phyloP scores from a whole-genome alignment of 1,284 basidiomycete species.

The Hypsizygus ulmarius region DNA sequence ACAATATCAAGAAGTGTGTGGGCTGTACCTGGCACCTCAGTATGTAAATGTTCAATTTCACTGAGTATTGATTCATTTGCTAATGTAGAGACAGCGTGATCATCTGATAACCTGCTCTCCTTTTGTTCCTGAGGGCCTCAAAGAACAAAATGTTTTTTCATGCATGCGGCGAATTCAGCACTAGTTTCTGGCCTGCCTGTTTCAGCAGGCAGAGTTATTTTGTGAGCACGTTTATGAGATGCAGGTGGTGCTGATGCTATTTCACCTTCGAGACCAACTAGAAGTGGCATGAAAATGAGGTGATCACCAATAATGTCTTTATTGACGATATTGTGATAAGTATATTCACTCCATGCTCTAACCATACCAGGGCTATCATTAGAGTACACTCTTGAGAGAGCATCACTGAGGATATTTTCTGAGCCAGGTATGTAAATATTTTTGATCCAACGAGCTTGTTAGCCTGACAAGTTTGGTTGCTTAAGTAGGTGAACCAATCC shows the following conservation, averaged over 20 bases:
- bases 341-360: conserved; percentile 20
- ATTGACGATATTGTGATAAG: conserved; percentile 19
- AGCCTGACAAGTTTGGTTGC: conserved; percentile 31
- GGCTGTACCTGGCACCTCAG: no score
- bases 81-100: background rate
- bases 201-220: conserved; percentile 5
- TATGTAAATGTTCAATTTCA: no score
- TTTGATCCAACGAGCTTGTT: conserved; percentile 39
- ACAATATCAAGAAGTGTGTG: no score
- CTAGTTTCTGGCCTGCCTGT: conserved; percentile 17
- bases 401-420: conserved; percentile 32
- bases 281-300: conserved; percentile 16
- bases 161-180: conserved; percentile 17
- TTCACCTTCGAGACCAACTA: conserved; percentile 21
- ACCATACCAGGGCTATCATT: conserved; percentile 25
- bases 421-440: conserved; percentile 29
- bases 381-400: conserved; percentile 29
- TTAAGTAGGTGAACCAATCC: conserved; percentile 28
- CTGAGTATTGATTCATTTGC: background rate
- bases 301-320: conserved; percentile 12
- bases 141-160: background rate
- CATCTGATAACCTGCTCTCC: no score
- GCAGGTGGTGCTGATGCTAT: conserved; percentile 3
- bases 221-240: background rate
- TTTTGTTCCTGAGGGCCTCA: background rate